Base-by-base conservation (phyloP, 352 stramenopile species). In the Pythium aphanidermatum region DNA sequence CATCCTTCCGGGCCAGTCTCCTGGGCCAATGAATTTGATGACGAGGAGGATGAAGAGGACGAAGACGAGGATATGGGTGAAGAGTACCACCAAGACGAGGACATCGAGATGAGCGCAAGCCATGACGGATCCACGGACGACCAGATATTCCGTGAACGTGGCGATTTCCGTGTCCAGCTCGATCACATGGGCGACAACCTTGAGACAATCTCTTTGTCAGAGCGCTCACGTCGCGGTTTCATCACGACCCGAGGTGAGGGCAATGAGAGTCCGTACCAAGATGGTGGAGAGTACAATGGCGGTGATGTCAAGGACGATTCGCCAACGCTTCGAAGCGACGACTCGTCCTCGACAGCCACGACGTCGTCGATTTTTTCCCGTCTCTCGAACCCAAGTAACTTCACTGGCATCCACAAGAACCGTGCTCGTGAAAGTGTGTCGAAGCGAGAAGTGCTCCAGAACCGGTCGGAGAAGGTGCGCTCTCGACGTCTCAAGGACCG, bases 391-490 rank as follows among this genome's bases (percentile, higher is more conserved):
- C 83, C 83, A 32, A 91, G 60, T 23, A 94, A 92, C 45, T 94
- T 94, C 28, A 94, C 83, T 16, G 83, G 83, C 14, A 94, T 91
- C 46, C 83, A 94, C 70, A 91, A 91, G 59, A 89, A 91, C 36
- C 79, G 83, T 4, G 72, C 86, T 26, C 60, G 70, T 27, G 82
- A 93, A 42, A 91, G 76, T 63, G 75, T 72, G 29, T 71, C 69
- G 6, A 93, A 93, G 60, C 74, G 82, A 28, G 82, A 93, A 44
- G 62, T 92, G 36, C 30, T 93, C 8, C 81, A 93, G 40, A 80
- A 63, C 37, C 74, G 76, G 10, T 75, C 69, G 2, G 77, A 93
- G 42, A 74, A 74, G 14, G 81, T 89, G 48, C 79, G 82, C 4
- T 74, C 73, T 11, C 70, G 82, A 8, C 75, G 82, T 34, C 52